Evolutionary conservation across 768 basidiomycete genomes (phyloP).

Genomic region (Punctularia strigosozonata): DNA sequence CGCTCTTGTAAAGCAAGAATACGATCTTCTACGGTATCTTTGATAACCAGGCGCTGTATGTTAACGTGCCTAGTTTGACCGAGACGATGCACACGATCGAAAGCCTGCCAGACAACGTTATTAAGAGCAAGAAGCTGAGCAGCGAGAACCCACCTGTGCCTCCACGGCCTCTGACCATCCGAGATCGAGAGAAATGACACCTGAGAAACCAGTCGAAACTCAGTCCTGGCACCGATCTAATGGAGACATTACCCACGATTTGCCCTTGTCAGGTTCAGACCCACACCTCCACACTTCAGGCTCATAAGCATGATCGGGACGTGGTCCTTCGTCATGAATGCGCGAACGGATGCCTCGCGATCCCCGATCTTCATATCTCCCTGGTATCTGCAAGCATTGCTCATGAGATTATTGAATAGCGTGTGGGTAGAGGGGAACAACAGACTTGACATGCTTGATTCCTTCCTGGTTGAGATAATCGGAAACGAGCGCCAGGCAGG

Average conservation of each 20-base stretch:
- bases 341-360: constrained; percentile 41
- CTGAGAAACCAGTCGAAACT: constrained; percentile 6
- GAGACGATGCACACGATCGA: constrained; percentile 27
- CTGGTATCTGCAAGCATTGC: constrained; percentile 32
- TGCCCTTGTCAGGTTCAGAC: constrained; percentile 47
- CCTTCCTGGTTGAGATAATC: constrained; percentile 42
- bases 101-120: too few species aligned
- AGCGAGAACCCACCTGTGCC: too few species aligned
- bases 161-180: constrained; percentile 58
- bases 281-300: constrained; percentile 48
- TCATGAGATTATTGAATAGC: not conserved
- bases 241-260: constrained; percentile 25
- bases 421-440: constrained; percentile 2
- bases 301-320: constrained; percentile 52
- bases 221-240: not conserved
- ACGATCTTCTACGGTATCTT: constrained; percentile 57
- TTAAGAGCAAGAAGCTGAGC: too few species aligned
- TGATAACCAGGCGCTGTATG: constrained; percentile 46
- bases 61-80: constrained; percentile 41
- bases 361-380: constrained; percentile 43
- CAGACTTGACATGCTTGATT: constrained; percentile 44
- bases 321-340: constrained; percentile 50
- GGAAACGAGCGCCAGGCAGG: constrained; percentile 51
- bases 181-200: constrained; percentile 49
- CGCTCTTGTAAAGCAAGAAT: constrained; percentile 51